Evolutionary conservation across 371 early-diverging fungal species (phyloP), one percentile per base, ranked within the genome.

Genomic region (Batkoa obscura): DNA sequence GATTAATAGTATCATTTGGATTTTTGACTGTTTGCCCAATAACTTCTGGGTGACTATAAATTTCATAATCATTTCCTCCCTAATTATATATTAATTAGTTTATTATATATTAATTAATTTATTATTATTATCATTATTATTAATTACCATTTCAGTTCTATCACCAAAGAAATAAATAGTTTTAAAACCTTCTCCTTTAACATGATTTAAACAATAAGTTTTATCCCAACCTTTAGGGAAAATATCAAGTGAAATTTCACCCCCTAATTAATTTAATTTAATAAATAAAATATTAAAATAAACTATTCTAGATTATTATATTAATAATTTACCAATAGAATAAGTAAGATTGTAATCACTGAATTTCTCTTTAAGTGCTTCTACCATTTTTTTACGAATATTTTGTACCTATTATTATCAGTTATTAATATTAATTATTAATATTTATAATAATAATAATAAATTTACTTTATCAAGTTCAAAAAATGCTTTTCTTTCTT

Each of bases 191-290:
- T 96, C 91, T 41, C 77, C 63, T 63, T 85, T 69, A 35, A 99
- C 62, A 66, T 99, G 98, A 33, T 83, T 72, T 55, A 99, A 76
- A 70, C 99, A 98, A 73, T 93, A 99, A 46, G 98, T 99, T 81
- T 97, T 97, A 73, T 97, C 98, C 99, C 99, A 99, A 36, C 99
- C 99, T 48, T 79, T 81, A 42, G 99, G 99, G 80, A 99, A 98
- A 17, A 98, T 91, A 69, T 99, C 99, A 65, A 99, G 97, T 3
- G 98, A 98, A 66, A 99, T 99, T 71, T 99, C 95, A 13, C 99
- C 99, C 47, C 81, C 72, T 72, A 23, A 23, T 23, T 23, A 23
- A 23, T 23, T 23, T 23, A 23, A 23, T 23, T 23, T 45, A 23
- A 37, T 17, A 34, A 15, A 33, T 13, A 62, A 32, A 48, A 48